Evolutionary conservation across 495 filamentous ascomycete species (phyloP).

Genomic region (Hypoxylon subgilvum): DNA sequence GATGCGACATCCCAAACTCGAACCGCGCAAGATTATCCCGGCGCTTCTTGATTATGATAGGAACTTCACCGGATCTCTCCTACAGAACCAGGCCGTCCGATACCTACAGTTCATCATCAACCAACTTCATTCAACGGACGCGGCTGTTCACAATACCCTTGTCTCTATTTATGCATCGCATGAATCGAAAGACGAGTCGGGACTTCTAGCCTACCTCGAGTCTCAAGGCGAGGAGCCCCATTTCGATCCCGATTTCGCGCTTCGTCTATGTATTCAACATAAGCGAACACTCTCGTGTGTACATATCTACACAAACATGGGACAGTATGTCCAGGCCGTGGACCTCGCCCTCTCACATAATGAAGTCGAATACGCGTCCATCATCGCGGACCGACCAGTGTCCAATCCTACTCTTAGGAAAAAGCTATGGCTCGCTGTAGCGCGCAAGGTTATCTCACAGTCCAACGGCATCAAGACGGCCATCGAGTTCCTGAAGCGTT

Average conservation of each 20-base stretch:
- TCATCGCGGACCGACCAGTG: slow-evolving; percentile 86
- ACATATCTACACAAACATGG: slow-evolving; percentile 95
- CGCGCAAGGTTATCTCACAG: slow-evolving; percentile 86
- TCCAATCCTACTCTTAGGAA: slow-evolving; percentile 82
- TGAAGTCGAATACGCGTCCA: slow-evolving; percentile 85
- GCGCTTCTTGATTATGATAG: slow-evolving; percentile 93
- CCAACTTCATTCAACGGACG: slow-evolving; percentile 77
- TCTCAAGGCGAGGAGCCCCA: slow-evolving; percentile 68
- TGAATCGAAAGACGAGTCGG: slow-evolving; percentile 77
- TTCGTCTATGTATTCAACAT: slow-evolving; percentile 92
- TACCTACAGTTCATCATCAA: slow-evolving; percentile 95
- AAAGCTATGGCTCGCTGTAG: slow-evolving; percentile 91
- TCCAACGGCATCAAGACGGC: slow-evolving; percentile 89
- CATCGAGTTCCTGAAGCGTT: slow-evolving; percentile 90
- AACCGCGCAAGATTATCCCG: slow-evolving; percentile 86
- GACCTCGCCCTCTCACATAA: slow-evolving; percentile 87
- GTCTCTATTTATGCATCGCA: slow-evolving; percentile 95
- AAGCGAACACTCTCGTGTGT: slow-evolving; percentile 90
- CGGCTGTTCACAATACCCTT: slow-evolving; percentile 96
- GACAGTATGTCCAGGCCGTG: slow-evolving; percentile 88
- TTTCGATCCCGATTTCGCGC: slow-evolving; percentile 97
- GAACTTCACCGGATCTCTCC: slow-evolving; percentile 64
- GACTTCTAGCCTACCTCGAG: slow-evolving; percentile 86
- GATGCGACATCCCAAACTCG: slow-evolving; percentile 89
- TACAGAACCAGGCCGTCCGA: slow-evolving; percentile 89